These are phyloP conservation scores for Solioccasus polychromus DNA, from an alignment of 768 basidiomycete genomes.

Conservation along the genomic window DNA sequence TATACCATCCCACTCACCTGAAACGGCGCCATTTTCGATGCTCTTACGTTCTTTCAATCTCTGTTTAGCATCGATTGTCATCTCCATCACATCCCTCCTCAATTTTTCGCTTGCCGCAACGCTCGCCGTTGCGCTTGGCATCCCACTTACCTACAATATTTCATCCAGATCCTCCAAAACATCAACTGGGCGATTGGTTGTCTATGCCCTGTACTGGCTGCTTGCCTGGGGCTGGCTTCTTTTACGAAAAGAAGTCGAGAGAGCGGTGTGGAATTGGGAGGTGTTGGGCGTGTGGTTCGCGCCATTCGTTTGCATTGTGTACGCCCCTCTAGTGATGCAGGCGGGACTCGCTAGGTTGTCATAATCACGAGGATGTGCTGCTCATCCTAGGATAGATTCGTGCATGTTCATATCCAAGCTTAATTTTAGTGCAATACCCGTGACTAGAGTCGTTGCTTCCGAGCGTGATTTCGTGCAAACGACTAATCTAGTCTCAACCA, in stretches of 20 bases:
- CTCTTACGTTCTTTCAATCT: slow-evolving; percentile 74
- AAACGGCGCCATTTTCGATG: slow-evolving; percentile 39
- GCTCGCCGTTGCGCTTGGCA: slow-evolving; percentile 60
- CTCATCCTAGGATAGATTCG: not conserved
- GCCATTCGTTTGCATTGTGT: slow-evolving; percentile 79
- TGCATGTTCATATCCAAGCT: not conserved
- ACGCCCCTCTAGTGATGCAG: slow-evolving; percentile 71
- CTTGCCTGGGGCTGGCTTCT: slow-evolving; percentile 62
- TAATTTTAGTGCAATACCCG: not conserved
- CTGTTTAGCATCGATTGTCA: slow-evolving; percentile 80
- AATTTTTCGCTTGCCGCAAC: slow-evolving; percentile 88
- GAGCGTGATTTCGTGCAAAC: not conserved
- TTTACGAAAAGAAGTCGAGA: slow-evolving; percentile 40
- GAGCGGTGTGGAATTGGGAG: slow-evolving; percentile 74
- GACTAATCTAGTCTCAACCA: slow-evolving; percentile 16
- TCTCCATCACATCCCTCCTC: slow-evolving; percentile 82
- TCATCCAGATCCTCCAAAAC: slow-evolving; percentile 20
- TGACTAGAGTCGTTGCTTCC: not conserved
- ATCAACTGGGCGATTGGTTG: not conserved
- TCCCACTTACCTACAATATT: slow-evolving; percentile 57
- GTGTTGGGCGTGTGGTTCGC: slow-evolving; percentile 79
- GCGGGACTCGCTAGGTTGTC: slow-evolving; percentile 54
- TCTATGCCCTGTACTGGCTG: slow-evolving; percentile 39
- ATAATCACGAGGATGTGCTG: not conserved
- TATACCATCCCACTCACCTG: slow-evolving; percentile 22